A percentile compares a stretch with the other conserved stretches of the same genome.
Conservation (phyloP, 345 rosid species). For the Leavenworthia alabamica region DNA sequence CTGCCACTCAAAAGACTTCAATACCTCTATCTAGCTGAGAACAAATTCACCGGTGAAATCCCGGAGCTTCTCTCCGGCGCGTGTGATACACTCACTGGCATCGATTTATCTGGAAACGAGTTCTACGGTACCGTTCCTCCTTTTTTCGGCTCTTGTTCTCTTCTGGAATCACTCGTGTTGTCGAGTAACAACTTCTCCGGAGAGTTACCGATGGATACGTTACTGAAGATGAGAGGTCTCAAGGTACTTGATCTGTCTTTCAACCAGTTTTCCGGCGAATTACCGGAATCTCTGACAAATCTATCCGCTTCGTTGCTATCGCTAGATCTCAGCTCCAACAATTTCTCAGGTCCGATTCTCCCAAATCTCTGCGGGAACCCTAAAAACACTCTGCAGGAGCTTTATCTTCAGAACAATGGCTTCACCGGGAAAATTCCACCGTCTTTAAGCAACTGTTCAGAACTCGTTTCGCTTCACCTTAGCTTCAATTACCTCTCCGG, state of each 20-base stretch:
- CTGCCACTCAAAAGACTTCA: slow-evolving; percentile 47
- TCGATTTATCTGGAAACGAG: slow-evolving; percentile 70
- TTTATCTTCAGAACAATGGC: slow-evolving; percentile 67
- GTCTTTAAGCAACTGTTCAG: slow-evolving; percentile 73
- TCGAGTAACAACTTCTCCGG: slow-evolving; percentile 68
- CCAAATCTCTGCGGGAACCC: slow-evolving; percentile 48
- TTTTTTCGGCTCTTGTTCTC: slow-evolving; percentile 51
- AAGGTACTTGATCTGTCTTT: slow-evolving; percentile 50
- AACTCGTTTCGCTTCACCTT: slow-evolving; percentile 73
- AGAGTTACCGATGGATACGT: slow-evolving; percentile 52
- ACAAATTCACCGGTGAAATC: slow-evolving; percentile 61
- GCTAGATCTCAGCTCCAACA: slow-evolving; percentile 82
- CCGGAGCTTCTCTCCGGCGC: slow-evolving; percentile 55
- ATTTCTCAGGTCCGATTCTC: slow-evolving; percentile 55
- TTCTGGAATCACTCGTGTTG: slow-evolving; percentile 48
- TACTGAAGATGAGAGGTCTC: slow-evolving; percentile 54
- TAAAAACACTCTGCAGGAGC: slow-evolving; percentile 42
- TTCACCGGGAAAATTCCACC: slow-evolving; percentile 63
- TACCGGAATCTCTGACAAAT: slow-evolving; percentile 58
- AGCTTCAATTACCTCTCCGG: slow-evolving; percentile 81
- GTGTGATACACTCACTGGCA: slow-evolving; percentile 57
- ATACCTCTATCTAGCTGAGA: slow-evolving; percentile 46
- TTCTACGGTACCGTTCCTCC: slow-evolving; percentile 64
- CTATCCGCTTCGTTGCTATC: slow-evolving; percentile 46
- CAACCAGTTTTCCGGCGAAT: slow-evolving; percentile 51